Percentiles rank a stretch among this genome's conserved stretches.
These are phyloP conservation scores for Platanthera zijinensis DNA, from an alignment of 106 monocot species.

Conservation along the genomic window DNA sequence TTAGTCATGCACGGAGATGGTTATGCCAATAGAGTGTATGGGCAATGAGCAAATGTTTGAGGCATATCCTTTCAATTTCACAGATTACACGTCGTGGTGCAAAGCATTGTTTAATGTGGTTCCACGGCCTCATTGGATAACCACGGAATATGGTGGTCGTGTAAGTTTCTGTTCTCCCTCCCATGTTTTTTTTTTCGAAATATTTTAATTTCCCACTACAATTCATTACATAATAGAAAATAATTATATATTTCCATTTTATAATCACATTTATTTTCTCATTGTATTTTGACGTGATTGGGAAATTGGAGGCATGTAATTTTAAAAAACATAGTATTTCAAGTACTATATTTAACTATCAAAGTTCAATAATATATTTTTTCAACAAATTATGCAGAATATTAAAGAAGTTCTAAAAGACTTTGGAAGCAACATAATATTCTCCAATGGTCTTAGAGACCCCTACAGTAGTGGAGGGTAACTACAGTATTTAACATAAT, in stretches of 20 bases:
- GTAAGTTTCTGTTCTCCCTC: too few species aligned
- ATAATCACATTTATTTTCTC: too few species aligned
- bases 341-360: too few species aligned
- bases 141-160: background rate
- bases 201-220: too few species aligned
- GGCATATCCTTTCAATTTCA: background rate
- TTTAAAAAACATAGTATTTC: too few species aligned
- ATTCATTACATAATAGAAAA: too few species aligned
- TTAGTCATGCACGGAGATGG: constrained; percentile 23
- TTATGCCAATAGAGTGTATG: constrained; percentile 14
- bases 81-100: constrained; percentile 1
- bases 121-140: constrained; percentile 21
- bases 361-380: too few species aligned
- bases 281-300: too few species aligned
- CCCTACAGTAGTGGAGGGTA: constrained; percentile 56
- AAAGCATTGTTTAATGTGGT: constrained; percentile 4
- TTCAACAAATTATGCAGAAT: constrained; percentile 16
- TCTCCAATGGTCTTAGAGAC: constrained; percentile 50
- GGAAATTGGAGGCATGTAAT: too few species aligned
- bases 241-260: too few species aligned
- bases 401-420: constrained; percentile 27
- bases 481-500: background rate
- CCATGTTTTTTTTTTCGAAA: too few species aligned
- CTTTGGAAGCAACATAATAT: constrained; percentile 49
- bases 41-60: constrained; percentile 10